Conservation (phyloP, 176 grass and related monocot genomes). For the Coix lacrymajobi region DNA sequence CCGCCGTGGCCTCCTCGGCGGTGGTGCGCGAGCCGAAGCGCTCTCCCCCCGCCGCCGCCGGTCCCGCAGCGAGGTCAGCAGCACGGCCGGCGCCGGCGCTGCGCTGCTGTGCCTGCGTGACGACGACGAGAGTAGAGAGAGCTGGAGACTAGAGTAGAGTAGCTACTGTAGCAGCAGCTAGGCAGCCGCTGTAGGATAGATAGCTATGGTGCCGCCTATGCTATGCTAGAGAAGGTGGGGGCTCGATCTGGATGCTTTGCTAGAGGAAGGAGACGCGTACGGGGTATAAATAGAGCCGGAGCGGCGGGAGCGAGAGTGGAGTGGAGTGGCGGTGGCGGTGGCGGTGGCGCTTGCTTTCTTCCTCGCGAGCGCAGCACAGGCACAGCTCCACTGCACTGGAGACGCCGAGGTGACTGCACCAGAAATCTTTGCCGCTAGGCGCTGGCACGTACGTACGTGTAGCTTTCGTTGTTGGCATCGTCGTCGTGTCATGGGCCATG, state of each 20-base stretch:
- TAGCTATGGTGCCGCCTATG: no score
- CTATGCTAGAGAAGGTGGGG: background rate
- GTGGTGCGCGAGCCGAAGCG: conserved; percentile 79
- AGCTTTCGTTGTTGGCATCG: no score
- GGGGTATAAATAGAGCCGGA: conserved; percentile 2
- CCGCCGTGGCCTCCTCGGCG: conserved; percentile 54
- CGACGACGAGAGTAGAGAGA: no score
- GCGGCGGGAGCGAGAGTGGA: no score
- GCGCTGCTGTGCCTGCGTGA: no score
- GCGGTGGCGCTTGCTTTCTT: background rate
- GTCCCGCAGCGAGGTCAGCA: conserved; percentile 62
- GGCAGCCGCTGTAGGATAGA: background rate
- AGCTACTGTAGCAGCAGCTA: background rate
- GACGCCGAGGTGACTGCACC: no score
- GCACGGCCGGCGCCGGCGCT: no score
- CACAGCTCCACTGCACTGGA: background rate
- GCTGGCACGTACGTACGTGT: no score
- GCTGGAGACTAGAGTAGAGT: no score
- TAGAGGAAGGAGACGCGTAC: background rate
- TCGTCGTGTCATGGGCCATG: background rate
- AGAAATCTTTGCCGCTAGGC: no score
- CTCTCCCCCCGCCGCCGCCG: conserved; percentile 62
- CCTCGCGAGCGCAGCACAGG: background rate
- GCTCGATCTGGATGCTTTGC: background rate
- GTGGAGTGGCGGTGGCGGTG: background rate